Evolutionary conservation across 257 asterid species (phyloP), one percentile per base, ranked within the genome.

Genomic region (Vinca minor): DNA sequence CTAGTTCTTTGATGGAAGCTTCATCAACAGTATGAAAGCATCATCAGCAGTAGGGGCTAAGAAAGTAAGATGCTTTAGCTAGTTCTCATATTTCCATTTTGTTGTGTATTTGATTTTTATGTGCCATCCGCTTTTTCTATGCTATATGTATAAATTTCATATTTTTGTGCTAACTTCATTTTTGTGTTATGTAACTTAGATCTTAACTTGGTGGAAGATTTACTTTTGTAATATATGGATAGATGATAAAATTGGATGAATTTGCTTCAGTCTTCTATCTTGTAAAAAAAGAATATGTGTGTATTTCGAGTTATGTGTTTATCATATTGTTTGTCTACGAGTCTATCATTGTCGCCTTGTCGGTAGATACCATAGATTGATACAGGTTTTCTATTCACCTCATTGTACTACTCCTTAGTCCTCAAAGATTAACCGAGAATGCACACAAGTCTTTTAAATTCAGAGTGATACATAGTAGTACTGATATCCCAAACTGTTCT

Each of bases 1-100:
- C 77, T 35, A 13, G 9, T 53, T 0, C 26, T 17, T 36, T 21
- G 39, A 10, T 35, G 64, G 62, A 62, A 52, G n/a, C n/a, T n/a
- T n/a, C n/a, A n/a, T n/a, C n/a, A n/a, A n/a, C 38, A 31, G 13
- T n/a, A n/a, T n/a, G 18, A 34, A 17, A 14, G 23, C 39, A 31
- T 39, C 57, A 10, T 1, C 25, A 49, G 25, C 36, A 45, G 11
- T 4, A 8, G 11, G 35, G 23, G 46, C 32, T 11, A 18, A 13
- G 29, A 42, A 18, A 14, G 41, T 50, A 55, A 66, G 63, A 15
- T 5, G 13, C 26, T 5, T 39, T 35, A 8, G 63, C 13, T 28
- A 55, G 29, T 42, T 17, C 53, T 41, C 44, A 4, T 44, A 12
- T 28, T 28, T 0, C 11, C 21, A 15, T 26, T 28, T 14, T 28